Evolutionary conservation across 352 stramenopile genomes (phyloP).

Genomic region (Globisporangium solare): DNA sequence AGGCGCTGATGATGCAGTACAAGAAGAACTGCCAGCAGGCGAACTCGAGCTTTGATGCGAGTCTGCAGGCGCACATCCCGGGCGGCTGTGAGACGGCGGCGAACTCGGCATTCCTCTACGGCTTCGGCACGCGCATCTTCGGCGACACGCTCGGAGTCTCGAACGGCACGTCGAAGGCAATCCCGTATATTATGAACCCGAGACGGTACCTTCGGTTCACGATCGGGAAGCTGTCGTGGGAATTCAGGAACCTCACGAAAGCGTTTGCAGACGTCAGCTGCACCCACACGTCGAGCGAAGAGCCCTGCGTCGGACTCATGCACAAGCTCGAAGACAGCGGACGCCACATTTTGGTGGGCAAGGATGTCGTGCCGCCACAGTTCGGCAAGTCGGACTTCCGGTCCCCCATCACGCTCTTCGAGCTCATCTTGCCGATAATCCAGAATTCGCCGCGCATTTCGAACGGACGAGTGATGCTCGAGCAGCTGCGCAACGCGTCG

Average conservation of each 20-base stretch:
- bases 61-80: conserved; percentile 11
- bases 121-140: conserved; percentile 14
- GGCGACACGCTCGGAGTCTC: conserved; percentile 6
- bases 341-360: conserved; percentile 14
- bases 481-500: neutral
- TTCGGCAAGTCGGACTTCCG: conserved; percentile 12
- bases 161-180: neutral
- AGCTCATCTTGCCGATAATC: conserved; percentile 10
- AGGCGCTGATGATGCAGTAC: conserved; percentile 18
- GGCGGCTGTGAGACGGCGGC: conserved; percentile 11
- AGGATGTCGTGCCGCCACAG: neutral
- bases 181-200: conserved; percentile 13
- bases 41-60: neutral
- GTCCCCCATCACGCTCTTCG: conserved; percentile 13
- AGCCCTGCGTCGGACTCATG: conserved; percentile 26
- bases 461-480: conserved; percentile 6
- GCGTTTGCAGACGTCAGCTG: conserved; percentile 16
- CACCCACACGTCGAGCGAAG: neutral
- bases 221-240: conserved; percentile 38
- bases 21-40: conserved; percentile 11
- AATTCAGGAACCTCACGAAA: conserved; percentile 19
- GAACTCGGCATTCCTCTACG: conserved; percentile 15
- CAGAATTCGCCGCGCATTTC: conserved; percentile 8
- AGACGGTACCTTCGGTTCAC: conserved; percentile 23
- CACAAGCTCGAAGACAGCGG: conserved; percentile 12